Evolutionary conservation across 1,139 yeast genomes (phyloP).

Genomic region (Kluyveromyces sp.): DNA sequence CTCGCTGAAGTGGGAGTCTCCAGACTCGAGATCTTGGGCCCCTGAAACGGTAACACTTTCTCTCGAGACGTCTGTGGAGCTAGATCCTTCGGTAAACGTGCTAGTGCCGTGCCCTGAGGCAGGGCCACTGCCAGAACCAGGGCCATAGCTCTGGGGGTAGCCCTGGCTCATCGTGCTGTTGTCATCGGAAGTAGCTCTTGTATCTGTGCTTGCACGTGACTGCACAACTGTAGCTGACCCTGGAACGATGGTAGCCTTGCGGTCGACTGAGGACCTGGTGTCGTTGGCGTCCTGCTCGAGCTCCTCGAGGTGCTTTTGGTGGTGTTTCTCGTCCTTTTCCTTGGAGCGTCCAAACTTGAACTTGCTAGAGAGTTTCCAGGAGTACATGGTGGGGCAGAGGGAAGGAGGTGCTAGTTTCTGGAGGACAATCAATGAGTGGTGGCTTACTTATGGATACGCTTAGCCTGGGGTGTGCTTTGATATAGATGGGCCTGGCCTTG

Average conservation of each 20-base stretch:
- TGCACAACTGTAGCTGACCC: conserved; percentile 21
- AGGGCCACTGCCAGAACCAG: too few species aligned
- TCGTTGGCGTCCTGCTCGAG: background rate
- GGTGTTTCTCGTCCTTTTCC: conserved; percentile 23
- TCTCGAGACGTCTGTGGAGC: conserved; percentile 1
- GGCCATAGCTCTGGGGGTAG: too few species aligned
- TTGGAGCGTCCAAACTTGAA: conserved; percentile 28
- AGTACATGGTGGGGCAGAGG: conserved; percentile 26
- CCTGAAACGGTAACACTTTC: background rate
- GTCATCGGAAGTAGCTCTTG: background rate
- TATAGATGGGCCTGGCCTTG: too few species aligned
- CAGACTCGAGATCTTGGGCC: background rate
- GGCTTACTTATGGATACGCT: too few species aligned
- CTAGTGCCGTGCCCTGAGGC: background rate
- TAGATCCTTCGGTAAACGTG: background rate
- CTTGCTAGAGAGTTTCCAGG: conserved; percentile 26
- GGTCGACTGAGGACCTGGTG: conserved; percentile 11
- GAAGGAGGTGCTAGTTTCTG: too few species aligned
- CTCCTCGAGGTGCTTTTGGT: conserved; percentile 14
- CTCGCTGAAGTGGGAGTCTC: background rate
- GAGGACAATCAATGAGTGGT: too few species aligned
- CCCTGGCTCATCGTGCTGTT: background rate
- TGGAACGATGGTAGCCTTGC: conserved; percentile 24
- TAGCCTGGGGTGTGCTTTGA: too few species aligned
- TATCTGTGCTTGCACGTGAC: conserved; percentile 21